A percentile compares a stretch with the other conserved stretches of the same genome.
Evolutionary conservation across 2,329 filamentous ascomycete species (phyloP).

Genomic region (Sporothrix globosa): DNA sequence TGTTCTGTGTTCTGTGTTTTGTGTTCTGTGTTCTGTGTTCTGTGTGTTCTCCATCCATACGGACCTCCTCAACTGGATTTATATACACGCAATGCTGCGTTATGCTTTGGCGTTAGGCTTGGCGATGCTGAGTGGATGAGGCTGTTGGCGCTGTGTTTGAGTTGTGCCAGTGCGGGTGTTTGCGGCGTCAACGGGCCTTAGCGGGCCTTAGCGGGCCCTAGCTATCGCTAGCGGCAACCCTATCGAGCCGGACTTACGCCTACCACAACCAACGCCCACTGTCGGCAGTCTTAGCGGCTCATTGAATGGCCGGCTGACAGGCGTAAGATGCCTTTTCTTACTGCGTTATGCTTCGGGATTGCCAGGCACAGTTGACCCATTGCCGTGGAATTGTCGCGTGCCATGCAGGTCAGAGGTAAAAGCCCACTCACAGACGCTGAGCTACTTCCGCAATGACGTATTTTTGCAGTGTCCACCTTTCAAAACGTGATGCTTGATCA

Average conservation of each 20-base stretch:
- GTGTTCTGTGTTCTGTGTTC: background rate
- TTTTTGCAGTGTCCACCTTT: no score
- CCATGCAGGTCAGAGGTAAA: background rate
- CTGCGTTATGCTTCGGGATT: background rate
- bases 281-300: background rate
- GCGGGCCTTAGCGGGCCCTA: no score
- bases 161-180: background rate
- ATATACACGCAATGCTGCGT: conserved; percentile 16
- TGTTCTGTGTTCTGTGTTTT: background rate
- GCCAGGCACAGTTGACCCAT: background rate
- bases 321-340: background rate
- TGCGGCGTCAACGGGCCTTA: background rate
- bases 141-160: no score
- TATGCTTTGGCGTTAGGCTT: conserved; percentile 10
- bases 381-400: background rate
- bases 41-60: background rate
- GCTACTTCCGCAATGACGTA: background rate
- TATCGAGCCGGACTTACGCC: no score
- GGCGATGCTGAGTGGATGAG: background rate
- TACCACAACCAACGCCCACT: no score
- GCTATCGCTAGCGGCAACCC: background rate
- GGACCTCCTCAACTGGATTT: background rate
- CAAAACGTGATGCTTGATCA: background rate
- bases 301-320: background rate
- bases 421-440: no score